phyloP scores from a whole-genome alignment of 106 monocot genomes.

The Hemerocallis citrina region DNA sequence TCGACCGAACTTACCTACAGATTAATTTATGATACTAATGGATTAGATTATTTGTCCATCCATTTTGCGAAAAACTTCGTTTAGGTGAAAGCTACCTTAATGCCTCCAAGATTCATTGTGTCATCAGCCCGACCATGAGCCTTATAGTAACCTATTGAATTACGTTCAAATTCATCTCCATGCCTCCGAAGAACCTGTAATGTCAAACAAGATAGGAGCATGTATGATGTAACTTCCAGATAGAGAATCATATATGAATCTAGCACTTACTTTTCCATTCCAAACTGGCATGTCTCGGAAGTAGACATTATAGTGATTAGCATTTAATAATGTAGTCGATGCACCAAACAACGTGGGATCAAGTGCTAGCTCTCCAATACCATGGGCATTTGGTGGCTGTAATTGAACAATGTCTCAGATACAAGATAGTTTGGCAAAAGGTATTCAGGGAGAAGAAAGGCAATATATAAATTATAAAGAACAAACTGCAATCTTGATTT shows the following conservation, averaged over 20 bases:
- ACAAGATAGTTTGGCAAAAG: background rate
- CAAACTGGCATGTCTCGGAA: slow-evolving; percentile 80
- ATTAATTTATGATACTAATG: background rate
- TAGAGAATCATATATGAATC: background rate
- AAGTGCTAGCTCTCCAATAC: slow-evolving; percentile 84
- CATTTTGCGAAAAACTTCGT: background rate
- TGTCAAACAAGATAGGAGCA: background rate
- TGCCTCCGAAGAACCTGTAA: slow-evolving; percentile 80
- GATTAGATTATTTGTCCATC: background rate
- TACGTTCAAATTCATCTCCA: slow-evolving; percentile 92
- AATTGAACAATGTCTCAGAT: background rate
- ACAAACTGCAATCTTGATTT: background rate
- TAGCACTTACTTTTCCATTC: slow-evolving; percentile 56
- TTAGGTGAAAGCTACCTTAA: slow-evolving; percentile 46
- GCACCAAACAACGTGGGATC: slow-evolving; percentile 75
- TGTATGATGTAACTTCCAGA: background rate
- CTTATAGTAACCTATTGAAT: slow-evolving; percentile 57
- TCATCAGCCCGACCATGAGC: slow-evolving; percentile 98
- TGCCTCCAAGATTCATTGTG: slow-evolving; percentile 99
- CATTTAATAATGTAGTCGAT: slow-evolving; percentile 72
- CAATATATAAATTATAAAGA: background rate
- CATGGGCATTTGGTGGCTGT: slow-evolving; percentile 44
- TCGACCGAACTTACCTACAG: slow-evolving; percentile 84
- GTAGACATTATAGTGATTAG: slow-evolving; percentile 76
- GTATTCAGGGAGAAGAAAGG: background rate